Evolutionary conservation across 352 stramenopile species (phyloP), one percentile per base, ranked within the genome.

Genomic region (Ochromonadaceae sp.): DNA sequence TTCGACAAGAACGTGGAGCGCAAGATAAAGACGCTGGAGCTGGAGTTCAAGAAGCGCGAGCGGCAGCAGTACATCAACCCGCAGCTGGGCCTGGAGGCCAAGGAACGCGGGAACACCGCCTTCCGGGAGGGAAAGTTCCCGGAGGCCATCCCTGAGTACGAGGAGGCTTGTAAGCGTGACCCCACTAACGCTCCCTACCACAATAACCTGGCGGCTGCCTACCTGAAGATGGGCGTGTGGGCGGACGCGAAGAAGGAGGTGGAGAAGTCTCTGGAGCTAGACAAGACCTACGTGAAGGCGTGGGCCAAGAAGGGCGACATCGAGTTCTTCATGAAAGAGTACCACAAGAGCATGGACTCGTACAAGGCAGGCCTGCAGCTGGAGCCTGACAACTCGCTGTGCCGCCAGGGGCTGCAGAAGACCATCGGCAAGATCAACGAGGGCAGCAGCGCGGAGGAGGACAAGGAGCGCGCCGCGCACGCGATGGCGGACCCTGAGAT

Each of bases 241-340:
- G 81, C 82, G 59, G 76, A 76, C 41, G 84, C 83, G 15, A 83
- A 85, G 68, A 71, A 70, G 28, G 70, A 97, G 80, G 69, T 91
- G 86, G 89, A 98, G 74, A 97, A 97, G 76, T 93, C 94, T 12
- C 74, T 99, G 22, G 89, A 95, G 60, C 72, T 99, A 20, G 94
- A 99, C 76, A 87, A 87, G 2, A 97, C 95, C 72, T 99, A 99
- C 73, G 91, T 98, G 41, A 99, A 99, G 79, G 92, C 92, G 14
- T 98, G 93, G 79, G 89, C 85, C 30, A 90, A 93, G 40, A 93
- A 98, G 70, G 94, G 91, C 22, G 93, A 96, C 62, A 98, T 99
- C 72, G 90, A 99, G 78, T 92, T 97, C 67, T 91, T 97, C 67
- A 95, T 98, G 82, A 99, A 99, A 80, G 91, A 99, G 70, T 96